These are phyloP conservation scores for Mortierella sp. DNA, from an alignment of 371 early-diverging fungal species.

Conservation along the genomic window DNA sequence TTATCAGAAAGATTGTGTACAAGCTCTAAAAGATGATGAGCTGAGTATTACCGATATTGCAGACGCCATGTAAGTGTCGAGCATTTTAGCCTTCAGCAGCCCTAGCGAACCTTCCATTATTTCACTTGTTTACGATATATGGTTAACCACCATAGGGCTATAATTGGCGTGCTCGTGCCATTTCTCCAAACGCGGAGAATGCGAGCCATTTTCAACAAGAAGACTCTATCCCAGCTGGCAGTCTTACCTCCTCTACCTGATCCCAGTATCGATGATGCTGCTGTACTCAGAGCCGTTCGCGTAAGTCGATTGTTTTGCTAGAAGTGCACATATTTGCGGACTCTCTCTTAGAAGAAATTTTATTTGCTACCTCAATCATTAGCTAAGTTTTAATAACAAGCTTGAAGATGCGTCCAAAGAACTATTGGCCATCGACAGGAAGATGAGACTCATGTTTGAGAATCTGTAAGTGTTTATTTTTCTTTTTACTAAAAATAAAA, in stretches of 20 bases:
- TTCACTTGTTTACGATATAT: background rate
- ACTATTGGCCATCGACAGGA: conserved; percentile 12
- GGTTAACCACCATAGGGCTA: conserved; percentile 14
- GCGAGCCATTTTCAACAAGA: conserved; percentile 16
- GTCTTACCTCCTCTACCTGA: conserved; percentile 17
- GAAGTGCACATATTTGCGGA: background rate
- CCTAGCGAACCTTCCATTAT: background rate
- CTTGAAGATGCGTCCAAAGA: conserved; percentile 24
- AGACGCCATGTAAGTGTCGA: conserved; percentile 29
- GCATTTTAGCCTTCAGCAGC: background rate
- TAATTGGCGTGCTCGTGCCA: conserved; percentile 26
- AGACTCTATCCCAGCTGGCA: conserved; percentile 24
- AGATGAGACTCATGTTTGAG: conserved; percentile 16
- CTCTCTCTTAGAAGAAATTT: conserved; percentile 3
- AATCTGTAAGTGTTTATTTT: conserved; percentile 14
- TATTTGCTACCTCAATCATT: conserved; percentile 7
- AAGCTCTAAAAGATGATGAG: conserved; percentile 15
- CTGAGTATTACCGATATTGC: conserved; percentile 26
- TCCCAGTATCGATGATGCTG: conserved; percentile 29
- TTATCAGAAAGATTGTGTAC: conserved; percentile 24
- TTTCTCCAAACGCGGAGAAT: conserved; percentile 30
- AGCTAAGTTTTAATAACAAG: conserved; percentile 28
- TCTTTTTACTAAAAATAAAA: conserved; percentile 2
- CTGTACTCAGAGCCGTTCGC: conserved; percentile 26
- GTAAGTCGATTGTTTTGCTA: conserved; percentile 20